phyloP scores from a whole-genome alignment of 2,329 filamentous ascomycete species.

The Ceratocystiopsis sp. region DNA sequence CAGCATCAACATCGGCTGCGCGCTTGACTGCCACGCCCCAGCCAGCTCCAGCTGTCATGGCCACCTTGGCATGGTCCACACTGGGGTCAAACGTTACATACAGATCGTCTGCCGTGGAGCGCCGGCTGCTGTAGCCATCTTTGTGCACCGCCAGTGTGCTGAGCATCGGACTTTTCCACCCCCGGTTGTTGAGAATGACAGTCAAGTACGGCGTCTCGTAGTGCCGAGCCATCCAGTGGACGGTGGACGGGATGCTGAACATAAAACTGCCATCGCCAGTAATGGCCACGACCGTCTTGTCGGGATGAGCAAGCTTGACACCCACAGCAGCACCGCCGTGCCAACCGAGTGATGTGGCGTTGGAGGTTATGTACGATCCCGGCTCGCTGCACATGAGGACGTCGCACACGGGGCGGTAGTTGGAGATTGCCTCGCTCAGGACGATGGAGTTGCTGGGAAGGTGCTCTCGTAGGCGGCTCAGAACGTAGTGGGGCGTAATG shows the following conservation, averaged over 20 bases:
- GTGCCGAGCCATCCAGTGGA: slow-evolving; percentile 1
- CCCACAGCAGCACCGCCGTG: too few species aligned
- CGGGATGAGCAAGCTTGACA: not conserved
- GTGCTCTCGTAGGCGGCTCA: not conserved
- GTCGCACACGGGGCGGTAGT: not conserved
- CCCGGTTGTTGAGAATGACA: not conserved
- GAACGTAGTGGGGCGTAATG: too few species aligned
- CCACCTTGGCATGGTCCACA: not conserved
- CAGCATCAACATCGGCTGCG: too few species aligned
- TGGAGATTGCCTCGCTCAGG: not conserved
- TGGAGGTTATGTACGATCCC: not conserved
- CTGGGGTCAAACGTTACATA: not conserved
- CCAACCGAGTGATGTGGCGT: not conserved
- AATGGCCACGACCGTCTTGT: not conserved
- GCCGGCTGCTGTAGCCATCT: not conserved
- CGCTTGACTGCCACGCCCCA: not conserved
- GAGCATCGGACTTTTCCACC: slow-evolving; percentile 1
- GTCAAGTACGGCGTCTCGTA: not conserved
- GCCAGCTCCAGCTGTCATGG: not conserved
- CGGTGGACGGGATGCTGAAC: not conserved
- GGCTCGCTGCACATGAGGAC: not conserved
- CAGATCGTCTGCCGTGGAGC: not conserved
- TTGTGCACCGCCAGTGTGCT: not conserved
- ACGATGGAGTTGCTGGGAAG: not conserved
- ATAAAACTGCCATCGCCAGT: not conserved